Conservation (phyloP, 169 alveolate species). For the Theileria parva region DNA sequence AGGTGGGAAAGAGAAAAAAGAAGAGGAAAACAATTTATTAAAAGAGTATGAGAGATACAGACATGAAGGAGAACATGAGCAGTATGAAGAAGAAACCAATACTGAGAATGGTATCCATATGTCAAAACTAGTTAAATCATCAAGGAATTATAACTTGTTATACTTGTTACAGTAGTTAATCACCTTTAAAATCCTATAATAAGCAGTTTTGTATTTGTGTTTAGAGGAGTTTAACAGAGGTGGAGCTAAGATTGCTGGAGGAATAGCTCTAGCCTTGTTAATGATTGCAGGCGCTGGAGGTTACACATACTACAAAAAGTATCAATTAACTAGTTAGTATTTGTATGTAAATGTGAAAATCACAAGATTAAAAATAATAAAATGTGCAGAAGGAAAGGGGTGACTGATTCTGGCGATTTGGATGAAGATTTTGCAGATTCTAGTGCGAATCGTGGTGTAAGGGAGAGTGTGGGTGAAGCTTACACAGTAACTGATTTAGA, state of each 20-base stretch:
- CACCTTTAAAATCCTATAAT: neutral
- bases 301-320: slow-evolving; percentile 62
- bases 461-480: slow-evolving; percentile 51
- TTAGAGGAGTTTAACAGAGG: slow-evolving; percentile 31
- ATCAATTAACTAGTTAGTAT: slow-evolving; percentile 1
- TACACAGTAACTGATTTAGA: slow-evolving; percentile 66
- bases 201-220: neutral
- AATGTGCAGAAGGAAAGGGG: neutral
- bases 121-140: neutral
- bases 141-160: too few species aligned
- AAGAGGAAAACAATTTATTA: neutral
- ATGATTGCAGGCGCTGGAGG: slow-evolving; percentile 69
- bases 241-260: slow-evolving; percentile 68
- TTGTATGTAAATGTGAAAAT: neutral
- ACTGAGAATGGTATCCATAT: neutral
- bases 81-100: neutral
- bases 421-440: slow-evolving; percentile 54
- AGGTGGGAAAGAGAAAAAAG: neutral
- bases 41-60: neutral
- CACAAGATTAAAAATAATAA: too few species aligned
- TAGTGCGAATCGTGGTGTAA: slow-evolving; percentile 17
- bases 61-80: neutral
- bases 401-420: neutral
- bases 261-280: slow-evolving; percentile 36
- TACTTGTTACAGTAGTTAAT: neutral